Base-by-base conservation (phyloP, 2,329 filamentous ascomycete species). In the Colletotrichum siamense region DNA sequence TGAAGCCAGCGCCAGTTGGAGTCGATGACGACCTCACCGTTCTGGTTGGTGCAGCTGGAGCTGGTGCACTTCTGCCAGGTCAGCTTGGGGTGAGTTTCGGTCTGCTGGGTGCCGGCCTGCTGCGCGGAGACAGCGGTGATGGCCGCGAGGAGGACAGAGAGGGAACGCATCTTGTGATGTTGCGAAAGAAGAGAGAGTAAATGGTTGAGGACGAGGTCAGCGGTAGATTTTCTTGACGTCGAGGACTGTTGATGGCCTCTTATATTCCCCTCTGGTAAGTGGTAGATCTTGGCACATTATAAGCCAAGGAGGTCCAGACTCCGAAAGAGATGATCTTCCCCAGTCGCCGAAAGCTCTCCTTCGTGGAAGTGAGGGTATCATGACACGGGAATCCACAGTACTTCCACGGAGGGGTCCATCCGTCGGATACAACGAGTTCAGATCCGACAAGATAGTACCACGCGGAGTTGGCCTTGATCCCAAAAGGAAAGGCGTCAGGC, bases 1-100 rank as follows among this genome's bases (percentile, higher is more conserved):
- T 90, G 88, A 55, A 89, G 82, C 89, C 89, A 91, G 75, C 89
- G 88, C 88, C 88, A 91, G 83, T 90, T 90, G 76, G 88, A 78
- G 79, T 91, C 89, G 79, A 91, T 82, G 61, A 88, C 87, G 64
- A 91, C 83, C 65, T 85, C 85, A 32, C 85, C 87, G 67, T 81
- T 81, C 77, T 87, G 83, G 28, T 83, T 84, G 80, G 86, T 88
- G 64, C 83, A 83, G 62, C 68, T 70, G 65, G 71, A 71, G 65
- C 78, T 75, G 39, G 78, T 78, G 74, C 81, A 82, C 69, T 78
- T 78, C 78, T 80, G 79, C 79, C 79, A 80, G 18, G 78, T 78
- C 62, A 81, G 66, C 73, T 79, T 79, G 68, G 80, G 80, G 71
- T 81, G 80, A 2, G 73, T 78, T 73, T 81, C 80, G 8, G 77